Evolutionary conservation across 805 yeast species (phyloP).

Genomic region (Hanseniaspora taiwanica): DNA sequence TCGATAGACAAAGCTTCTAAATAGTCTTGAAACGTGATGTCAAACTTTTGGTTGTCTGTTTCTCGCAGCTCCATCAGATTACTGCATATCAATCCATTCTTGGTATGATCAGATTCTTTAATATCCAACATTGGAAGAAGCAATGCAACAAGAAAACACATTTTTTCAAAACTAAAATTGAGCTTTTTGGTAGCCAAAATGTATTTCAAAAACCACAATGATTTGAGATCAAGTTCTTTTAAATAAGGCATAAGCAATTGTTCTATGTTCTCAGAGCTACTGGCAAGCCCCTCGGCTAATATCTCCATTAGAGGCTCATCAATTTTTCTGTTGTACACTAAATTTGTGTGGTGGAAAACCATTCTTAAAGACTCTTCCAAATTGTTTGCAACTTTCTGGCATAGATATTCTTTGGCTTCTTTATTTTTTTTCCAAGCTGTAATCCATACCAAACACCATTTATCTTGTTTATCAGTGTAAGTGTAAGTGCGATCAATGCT

Average conservation of each 20-base stretch:
- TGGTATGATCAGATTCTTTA: neutral
- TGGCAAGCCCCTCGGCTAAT: neutral
- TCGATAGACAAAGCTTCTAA: conserved; percentile 15
- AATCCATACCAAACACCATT: neutral
- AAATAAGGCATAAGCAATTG: neutral
- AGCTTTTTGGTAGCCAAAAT: neutral
- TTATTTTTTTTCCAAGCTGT: neutral
- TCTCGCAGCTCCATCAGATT: neutral
- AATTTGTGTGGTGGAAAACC: neutral
- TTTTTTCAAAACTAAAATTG: neutral
- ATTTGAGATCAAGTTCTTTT: neutral
- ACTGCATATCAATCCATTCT: neutral
- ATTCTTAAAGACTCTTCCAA: neutral
- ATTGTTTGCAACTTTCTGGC: neutral
- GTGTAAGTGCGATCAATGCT: neutral
- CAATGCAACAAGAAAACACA: neutral
- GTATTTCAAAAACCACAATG: neutral
- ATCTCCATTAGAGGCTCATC: neutral
- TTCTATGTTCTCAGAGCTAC: neutral
- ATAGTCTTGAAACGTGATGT: conserved; percentile 9
- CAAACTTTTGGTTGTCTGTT: conserved; percentile 6
- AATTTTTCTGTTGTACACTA: neutral
- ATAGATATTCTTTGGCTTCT: neutral
- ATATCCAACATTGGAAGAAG: neutral
- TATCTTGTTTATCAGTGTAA: neutral